phyloP scores from a whole-genome alignment of 768 basidiomycete species.

The Coprinopsis sp. region DNA sequence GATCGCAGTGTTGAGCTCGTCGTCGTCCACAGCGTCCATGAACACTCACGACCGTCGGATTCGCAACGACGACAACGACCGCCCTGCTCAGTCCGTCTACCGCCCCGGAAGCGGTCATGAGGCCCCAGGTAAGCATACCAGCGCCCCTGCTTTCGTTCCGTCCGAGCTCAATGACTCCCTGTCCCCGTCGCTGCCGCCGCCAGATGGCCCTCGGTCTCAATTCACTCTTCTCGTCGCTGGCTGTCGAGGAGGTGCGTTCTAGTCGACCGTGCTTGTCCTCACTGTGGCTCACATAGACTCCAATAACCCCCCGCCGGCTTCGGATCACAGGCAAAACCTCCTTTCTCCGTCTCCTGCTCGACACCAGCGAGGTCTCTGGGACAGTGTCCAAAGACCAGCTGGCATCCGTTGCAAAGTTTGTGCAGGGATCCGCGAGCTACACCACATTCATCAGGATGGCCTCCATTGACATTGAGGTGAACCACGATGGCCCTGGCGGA shows the following conservation, averaged over 20 bases:
- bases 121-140: slow-evolving; percentile 32
- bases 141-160: slow-evolving; percentile 12
- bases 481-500: slow-evolving; percentile 41
- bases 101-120: slow-evolving; percentile 21
- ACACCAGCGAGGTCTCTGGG: slow-evolving; percentile 67
- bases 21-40: slow-evolving; percentile 42
- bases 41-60: slow-evolving; percentile 50
- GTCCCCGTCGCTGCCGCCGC: slow-evolving; percentile 12
- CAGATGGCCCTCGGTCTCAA: slow-evolving; percentile 35
- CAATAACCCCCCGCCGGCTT: slow-evolving; percentile 23
- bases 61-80: slow-evolving; percentile 40
- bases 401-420: slow-evolving; percentile 75
- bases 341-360: slow-evolving; percentile 80
- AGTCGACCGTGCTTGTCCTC: slow-evolving; percentile 12
- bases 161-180: slow-evolving; percentile 16
- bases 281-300: slow-evolving; percentile 3
- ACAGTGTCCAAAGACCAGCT: slow-evolving; percentile 69
- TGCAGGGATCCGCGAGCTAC: slow-evolving; percentile 67
- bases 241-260: slow-evolving; percentile 57
- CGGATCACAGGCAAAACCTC: slow-evolving; percentile 71
- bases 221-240: slow-evolving; percentile 79
- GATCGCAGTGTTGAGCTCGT: slow-evolving; percentile 25
- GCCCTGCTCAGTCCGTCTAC: slow-evolving; percentile 17
- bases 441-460: slow-evolving; percentile 69
- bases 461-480: slow-evolving; percentile 67